Conservation (phyloP, 768 basidiomycete species). For the Sarcodon sp. region DNA sequence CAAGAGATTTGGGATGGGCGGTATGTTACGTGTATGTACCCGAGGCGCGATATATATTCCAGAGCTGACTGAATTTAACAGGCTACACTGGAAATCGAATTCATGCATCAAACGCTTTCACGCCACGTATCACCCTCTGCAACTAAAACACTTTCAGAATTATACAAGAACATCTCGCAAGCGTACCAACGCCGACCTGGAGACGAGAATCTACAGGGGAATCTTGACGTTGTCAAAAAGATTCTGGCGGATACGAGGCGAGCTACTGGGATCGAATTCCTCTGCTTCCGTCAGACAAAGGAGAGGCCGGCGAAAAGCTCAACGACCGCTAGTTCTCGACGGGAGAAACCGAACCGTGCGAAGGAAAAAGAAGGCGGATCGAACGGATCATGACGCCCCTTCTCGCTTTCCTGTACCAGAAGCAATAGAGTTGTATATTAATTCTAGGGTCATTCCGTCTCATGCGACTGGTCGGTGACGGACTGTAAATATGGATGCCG, state of each 20-base stretch:
- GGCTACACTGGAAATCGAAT: constrained; percentile 98
- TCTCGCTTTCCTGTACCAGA: too few species aligned
- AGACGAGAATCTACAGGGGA: constrained; percentile 75
- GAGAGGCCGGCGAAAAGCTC: constrained; percentile 10
- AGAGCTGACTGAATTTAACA: constrained; percentile 18
- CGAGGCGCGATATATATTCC: not conserved
- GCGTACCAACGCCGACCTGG: constrained; percentile 80
- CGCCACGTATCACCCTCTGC: constrained; percentile 78
- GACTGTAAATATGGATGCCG: too few species aligned
- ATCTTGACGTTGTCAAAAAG: constrained; percentile 86
- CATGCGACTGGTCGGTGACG: too few species aligned
- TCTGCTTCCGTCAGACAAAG: constrained; percentile 82
- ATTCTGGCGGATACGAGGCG: constrained; percentile 78
- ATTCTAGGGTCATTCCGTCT: too few species aligned
- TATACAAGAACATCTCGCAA: constrained; percentile 92
- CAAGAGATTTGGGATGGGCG: constrained; percentile 91
- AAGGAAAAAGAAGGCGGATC: not conserved
- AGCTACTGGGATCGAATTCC: constrained; percentile 87
- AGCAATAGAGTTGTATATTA: too few species aligned
- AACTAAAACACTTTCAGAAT: constrained; percentile 74
- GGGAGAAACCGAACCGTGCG: not conserved
- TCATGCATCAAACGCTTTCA: constrained; percentile 91
- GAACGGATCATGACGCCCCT: too few species aligned
- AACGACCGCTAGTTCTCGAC: not conserved
- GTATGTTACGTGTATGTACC: constrained; percentile 81